Conservation (phyloP, 129 eudicot species). For the Erigeron canadensis region DNA sequence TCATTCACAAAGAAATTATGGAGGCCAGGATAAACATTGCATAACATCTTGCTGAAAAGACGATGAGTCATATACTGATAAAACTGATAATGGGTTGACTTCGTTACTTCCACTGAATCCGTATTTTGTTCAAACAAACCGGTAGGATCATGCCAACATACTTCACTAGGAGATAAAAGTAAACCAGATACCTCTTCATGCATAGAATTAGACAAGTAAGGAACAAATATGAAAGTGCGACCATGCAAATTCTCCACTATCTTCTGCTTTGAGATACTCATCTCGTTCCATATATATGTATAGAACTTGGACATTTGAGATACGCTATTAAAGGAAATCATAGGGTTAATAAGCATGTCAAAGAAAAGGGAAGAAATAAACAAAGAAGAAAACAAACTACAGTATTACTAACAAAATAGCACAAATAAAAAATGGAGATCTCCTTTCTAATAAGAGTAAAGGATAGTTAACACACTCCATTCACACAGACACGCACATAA, state of each 20-base stretch:
- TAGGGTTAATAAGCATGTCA: neutral
- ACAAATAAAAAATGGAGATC: neutral
- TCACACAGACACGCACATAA: too few species aligned
- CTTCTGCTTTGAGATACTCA: slow-evolving; percentile 50
- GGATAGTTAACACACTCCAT: too few species aligned
- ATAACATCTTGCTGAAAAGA: slow-evolving; percentile 42
- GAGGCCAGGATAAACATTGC: slow-evolving; percentile 58
- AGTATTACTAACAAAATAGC: too few species aligned
- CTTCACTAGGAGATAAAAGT: slow-evolving; percentile 60
- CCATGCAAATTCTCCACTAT: slow-evolving; percentile 45
- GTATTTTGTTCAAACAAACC: slow-evolving; percentile 38
- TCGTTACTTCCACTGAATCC: neutral
- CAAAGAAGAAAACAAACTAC: too few species aligned
- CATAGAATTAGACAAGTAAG: slow-evolving; percentile 30
- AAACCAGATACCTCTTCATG: slow-evolving; percentile 58
- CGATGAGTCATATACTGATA: slow-evolving; percentile 17
- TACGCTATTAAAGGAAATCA: slow-evolving; percentile 42
- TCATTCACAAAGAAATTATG: slow-evolving; percentile 74
- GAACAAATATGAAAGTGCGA: slow-evolving; percentile 68
- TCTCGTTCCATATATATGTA: slow-evolving; percentile 62
- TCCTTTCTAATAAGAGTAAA: too few species aligned
- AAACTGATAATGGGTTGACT: slow-evolving; percentile 23
- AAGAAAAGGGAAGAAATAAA: neutral
- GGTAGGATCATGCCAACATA: slow-evolving; percentile 70
- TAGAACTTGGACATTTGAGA: slow-evolving; percentile 77